These are phyloP conservation scores for Anisodus tanguticus DNA, from an alignment of 257 asterid genomes.

Conservation along the genomic window DNA sequence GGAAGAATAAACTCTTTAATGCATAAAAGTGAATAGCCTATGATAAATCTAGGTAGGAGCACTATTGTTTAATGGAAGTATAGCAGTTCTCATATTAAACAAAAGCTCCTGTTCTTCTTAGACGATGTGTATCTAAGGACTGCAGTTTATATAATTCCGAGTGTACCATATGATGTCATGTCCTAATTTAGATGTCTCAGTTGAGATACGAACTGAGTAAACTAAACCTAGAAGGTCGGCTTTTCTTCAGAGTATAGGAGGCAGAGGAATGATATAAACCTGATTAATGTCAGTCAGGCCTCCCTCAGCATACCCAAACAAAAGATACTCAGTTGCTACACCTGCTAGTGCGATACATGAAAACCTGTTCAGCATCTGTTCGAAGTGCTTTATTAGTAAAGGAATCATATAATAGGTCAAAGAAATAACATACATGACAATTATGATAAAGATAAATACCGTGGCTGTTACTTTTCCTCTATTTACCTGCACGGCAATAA, in stretches of 20 bases:
- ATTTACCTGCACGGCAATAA: conserved; percentile 63
- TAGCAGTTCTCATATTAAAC: background rate
- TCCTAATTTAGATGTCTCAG: conserved; percentile 9
- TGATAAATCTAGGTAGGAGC: background rate
- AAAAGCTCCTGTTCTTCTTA: background rate
- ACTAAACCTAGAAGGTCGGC: background rate
- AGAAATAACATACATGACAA: background rate
- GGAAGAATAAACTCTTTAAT: background rate
- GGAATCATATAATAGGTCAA: conserved; percentile 25
- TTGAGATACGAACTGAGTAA: conserved; percentile 20
- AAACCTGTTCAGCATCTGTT: conserved; percentile 85
- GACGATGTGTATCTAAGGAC: background rate
- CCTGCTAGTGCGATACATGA: conserved; percentile 96
- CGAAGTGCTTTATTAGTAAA: background rate
- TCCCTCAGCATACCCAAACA: conserved; percentile 88
- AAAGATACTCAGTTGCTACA: conserved; percentile 89
- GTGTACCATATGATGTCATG: background rate
- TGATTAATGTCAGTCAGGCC: conserved; percentile 85
- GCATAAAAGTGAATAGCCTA: background rate
- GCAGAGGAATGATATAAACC: conserved; percentile 42
- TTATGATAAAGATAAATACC: conserved; percentile 44
- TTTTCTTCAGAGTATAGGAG: background rate
- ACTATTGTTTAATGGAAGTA: conserved; percentile 5
- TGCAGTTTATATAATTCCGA: background rate
- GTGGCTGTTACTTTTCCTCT: conserved; percentile 83